These are phyloP conservation scores for Aspergillus piperis DNA, from an alignment of 2,329 filamentous ascomycete genomes.

Conservation along the genomic window DNA sequence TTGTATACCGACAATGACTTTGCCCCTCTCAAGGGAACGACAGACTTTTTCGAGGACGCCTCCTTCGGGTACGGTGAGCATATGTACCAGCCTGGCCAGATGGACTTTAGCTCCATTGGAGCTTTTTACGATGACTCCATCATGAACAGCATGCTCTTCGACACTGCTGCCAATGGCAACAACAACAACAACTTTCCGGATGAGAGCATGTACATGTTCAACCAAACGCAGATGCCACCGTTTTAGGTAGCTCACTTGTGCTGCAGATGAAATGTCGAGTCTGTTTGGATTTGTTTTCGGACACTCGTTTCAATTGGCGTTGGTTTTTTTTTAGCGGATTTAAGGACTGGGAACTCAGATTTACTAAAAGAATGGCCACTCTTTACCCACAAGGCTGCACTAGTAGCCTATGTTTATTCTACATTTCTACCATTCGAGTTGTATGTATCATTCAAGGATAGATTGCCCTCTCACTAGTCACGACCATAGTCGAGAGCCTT, in stretches of 20 bases:
- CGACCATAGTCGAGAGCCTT: slow-evolving; percentile 7
- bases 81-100: slow-evolving; percentile 1
- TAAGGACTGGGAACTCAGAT: not conserved
- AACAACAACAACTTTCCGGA: not conserved
- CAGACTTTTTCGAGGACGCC: slow-evolving; percentile 7
- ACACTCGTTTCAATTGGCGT: not conserved
- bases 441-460: slow-evolving; percentile 1
- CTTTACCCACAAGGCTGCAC: not conserved
- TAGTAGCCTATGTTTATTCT: not conserved
- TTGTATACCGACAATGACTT: slow-evolving; percentile 8
- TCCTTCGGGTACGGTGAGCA: slow-evolving; percentile 5
- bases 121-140: slow-evolving; percentile 3
- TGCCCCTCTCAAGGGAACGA: slow-evolving; percentile 1
- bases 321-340: not conserved
- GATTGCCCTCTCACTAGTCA: slow-evolving; percentile 8
- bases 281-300: not conserved
- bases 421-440: not conserved
- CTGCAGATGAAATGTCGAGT: not conserved
- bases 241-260: not conserved
- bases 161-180: not conserved
- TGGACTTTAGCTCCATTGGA: slow-evolving; percentile 1
- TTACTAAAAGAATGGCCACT: not conserved
- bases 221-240: slow-evolving; percentile 1
- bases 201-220: not conserved
- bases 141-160: slow-evolving; percentile 5